A percentile compares a stretch with the other conserved stretches of the same genome.
Evolutionary conservation across 768 basidiomycete species (phyloP).

Genomic region (Filobasidium wieringae): DNA sequence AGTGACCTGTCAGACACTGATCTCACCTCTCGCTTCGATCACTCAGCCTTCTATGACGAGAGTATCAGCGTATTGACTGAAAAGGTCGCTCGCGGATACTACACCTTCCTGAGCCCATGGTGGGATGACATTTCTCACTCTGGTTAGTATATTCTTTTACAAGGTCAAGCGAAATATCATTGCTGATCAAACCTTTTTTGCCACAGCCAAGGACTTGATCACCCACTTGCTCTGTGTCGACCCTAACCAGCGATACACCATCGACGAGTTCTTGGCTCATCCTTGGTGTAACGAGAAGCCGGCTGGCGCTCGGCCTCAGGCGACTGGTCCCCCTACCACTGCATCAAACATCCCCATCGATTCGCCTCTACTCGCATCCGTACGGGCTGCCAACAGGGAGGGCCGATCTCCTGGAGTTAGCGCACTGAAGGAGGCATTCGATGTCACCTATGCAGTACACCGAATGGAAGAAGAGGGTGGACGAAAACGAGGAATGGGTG

Average conservation of each 20-base stretch:
- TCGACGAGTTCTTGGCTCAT: conserved; percentile 92
- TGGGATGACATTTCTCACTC: conserved; percentile 88
- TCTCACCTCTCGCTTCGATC: neutral
- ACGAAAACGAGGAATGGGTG: conserved; percentile 57
- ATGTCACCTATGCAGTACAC: conserved; percentile 96
- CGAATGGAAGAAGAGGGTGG: conserved; percentile 99
- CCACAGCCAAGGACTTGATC: conserved; percentile 85
- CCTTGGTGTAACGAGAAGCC: conserved; percentile 69
- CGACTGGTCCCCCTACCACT: conserved; percentile 54
- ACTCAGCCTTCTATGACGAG: conserved; percentile 94
- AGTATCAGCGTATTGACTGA: conserved; percentile 96
- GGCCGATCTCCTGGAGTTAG: conserved; percentile 85
- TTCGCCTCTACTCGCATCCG: conserved; percentile 76
- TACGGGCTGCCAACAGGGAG: conserved; percentile 58
- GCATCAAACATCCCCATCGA: conserved; percentile 51
- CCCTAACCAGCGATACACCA: conserved; percentile 87
- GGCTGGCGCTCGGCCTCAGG: conserved; percentile 52
- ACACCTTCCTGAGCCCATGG: conserved; percentile 98
- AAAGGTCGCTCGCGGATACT: conserved; percentile 93
- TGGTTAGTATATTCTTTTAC: conserved; percentile 45
- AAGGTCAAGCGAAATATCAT: neutral
- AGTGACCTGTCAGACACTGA: neutral
- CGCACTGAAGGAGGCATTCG: conserved; percentile 92
- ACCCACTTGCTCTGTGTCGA: conserved; percentile 90
- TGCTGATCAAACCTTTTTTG: neutral